These are phyloP conservation scores for Cenchrus purpureus DNA, from an alignment of 176 grass and related monocot species.

Conservation along the genomic window DNA sequence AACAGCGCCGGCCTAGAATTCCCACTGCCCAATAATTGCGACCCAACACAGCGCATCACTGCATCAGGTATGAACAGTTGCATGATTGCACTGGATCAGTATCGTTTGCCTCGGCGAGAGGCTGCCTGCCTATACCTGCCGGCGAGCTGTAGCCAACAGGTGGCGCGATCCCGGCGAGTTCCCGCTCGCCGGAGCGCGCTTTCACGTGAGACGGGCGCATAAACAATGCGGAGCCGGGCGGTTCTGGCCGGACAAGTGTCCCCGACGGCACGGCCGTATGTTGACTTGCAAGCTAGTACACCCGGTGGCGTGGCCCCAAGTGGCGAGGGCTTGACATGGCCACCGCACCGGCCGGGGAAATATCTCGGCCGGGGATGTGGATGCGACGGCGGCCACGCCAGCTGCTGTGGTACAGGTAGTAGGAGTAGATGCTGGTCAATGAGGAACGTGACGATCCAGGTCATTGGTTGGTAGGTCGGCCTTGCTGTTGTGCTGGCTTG, in stretches of 20 bases:
- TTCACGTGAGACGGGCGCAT: conserved; percentile 30
- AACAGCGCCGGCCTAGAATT: neutral
- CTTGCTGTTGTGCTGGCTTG: neutral
- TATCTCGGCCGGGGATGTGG: conserved; percentile 32
- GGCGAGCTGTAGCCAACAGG: neutral
- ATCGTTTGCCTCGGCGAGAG: neutral
- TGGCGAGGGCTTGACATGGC: conserved; percentile 29
- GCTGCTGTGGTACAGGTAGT: neutral
- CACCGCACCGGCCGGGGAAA: conserved; percentile 26
- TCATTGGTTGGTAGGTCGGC: neutral
- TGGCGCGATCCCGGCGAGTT: neutral
- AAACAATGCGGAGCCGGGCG: conserved; percentile 22
- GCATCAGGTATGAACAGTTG: conserved; percentile 30
- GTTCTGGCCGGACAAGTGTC: conserved; percentile 50
- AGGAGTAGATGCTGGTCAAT: neutral
- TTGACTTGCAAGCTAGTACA: conserved; percentile 27
- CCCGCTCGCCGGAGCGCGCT: neutral
- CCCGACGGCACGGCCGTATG: neutral
- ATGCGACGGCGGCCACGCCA: conserved; percentile 20
- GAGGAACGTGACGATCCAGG: conserved; percentile 10
- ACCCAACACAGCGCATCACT: neutral
- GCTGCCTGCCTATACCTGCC: neutral
- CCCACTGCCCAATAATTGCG: conserved; percentile 35
- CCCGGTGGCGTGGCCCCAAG: conserved; percentile 6
- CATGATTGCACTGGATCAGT: neutral